Conservation (phyloP, 768 basidiomycete genomes). For the Boletus eberwhitei region DNA sequence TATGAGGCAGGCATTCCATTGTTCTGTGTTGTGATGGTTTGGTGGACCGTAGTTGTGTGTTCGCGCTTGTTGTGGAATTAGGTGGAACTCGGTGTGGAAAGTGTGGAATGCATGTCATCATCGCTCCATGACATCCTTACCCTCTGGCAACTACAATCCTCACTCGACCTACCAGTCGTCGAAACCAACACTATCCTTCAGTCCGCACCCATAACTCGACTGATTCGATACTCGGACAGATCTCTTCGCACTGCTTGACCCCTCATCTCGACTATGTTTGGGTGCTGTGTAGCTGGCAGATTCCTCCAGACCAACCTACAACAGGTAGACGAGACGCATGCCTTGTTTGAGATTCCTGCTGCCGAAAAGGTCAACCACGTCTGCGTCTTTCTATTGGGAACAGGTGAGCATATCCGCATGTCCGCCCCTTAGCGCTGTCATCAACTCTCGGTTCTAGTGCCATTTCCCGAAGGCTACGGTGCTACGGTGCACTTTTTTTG, state of each 20-base stretch:
- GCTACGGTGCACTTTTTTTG: conserved; percentile 83
- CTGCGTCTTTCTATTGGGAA: conserved; percentile 80
- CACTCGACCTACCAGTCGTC: background rate
- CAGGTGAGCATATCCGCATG: conserved; percentile 42
- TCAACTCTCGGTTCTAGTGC: conserved; percentile 40
- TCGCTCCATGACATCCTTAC: conserved; percentile 12
- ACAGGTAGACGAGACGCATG: conserved; percentile 82
- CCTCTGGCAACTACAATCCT: background rate
- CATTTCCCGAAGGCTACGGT: conserved; percentile 81
- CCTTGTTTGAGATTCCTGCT: conserved; percentile 67
- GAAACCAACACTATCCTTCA: background rate
- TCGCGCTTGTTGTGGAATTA: background rate
- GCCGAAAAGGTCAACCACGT: conserved; percentile 80
- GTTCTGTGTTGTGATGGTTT: background rate
- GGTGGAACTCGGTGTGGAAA: conserved; percentile 7
- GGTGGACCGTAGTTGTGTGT: too few relatives aligned
- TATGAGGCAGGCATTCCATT: conserved; percentile 1
- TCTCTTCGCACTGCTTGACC: background rate
- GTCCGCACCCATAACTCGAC: background rate
- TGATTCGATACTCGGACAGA: background rate
- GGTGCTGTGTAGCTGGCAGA: conserved; percentile 76
- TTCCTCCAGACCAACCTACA: conserved; percentile 75
- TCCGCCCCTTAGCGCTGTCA: background rate
- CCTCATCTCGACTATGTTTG: conserved; percentile 54
- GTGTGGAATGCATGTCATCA: conserved; percentile 3